Evolutionary conservation across 352 stramenopile species (phyloP).

Genomic region (Aphanomyces stellatus): DNA sequence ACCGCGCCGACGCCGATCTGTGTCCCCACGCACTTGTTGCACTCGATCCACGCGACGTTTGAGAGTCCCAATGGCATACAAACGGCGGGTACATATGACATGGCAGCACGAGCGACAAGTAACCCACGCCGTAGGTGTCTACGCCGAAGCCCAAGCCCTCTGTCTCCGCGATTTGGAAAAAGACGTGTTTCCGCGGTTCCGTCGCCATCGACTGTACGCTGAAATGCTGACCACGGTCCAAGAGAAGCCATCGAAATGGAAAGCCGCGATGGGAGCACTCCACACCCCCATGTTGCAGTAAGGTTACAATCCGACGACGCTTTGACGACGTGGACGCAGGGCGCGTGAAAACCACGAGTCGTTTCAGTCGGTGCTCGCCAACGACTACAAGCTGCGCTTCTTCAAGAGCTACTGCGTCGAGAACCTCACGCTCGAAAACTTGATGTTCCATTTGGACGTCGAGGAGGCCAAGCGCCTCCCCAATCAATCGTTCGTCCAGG

Average conservation of each 20-base stretch:
- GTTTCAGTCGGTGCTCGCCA: conserved; percentile 44
- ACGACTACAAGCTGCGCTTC: conserved; percentile 66
- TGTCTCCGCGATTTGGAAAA: conserved; percentile 59
- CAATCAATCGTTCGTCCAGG: conserved; percentile 73
- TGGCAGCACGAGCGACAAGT: too few relatives aligned
- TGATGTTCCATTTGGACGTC: conserved; percentile 79
- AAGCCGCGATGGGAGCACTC: background rate
- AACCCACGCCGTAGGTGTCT: conserved; percentile 54
- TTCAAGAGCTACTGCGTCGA: conserved; percentile 83
- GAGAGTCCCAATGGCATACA: conserved; percentile 23
- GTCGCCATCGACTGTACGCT: conserved; percentile 57
- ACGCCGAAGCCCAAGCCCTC: conserved; percentile 53
- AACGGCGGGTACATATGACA: background rate
- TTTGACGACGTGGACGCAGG: background rate
- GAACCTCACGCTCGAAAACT: conserved; percentile 58
- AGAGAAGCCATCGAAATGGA: background rate
- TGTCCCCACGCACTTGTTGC: conserved; percentile 54
- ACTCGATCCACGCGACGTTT: conserved; percentile 48
- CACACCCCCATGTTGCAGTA: too few relatives aligned
- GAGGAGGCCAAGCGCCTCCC: conserved; percentile 77
- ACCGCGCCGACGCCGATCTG: conserved; percentile 63
- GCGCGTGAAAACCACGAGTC: background rate
- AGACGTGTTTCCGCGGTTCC: conserved; percentile 68
- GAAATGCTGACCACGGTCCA: conserved; percentile 68
- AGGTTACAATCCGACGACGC: too few relatives aligned